These are phyloP conservation scores for Tylopilus rubrobrunneus DNA, from an alignment of 768 basidiomycete species.

Conservation along the genomic window DNA sequence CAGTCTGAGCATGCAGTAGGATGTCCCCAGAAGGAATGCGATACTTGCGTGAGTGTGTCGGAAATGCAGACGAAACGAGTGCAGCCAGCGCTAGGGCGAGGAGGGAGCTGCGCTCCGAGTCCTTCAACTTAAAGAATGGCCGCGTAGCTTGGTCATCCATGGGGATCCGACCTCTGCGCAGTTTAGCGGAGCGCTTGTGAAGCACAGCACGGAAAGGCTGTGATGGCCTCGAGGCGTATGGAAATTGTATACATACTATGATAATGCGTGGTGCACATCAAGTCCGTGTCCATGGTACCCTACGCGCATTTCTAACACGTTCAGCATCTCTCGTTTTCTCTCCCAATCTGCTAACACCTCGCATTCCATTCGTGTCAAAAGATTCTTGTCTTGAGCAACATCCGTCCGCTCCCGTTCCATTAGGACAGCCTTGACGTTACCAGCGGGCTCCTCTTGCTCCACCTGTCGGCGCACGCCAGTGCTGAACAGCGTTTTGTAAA, in stretches of 20 bases:
- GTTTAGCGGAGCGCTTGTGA: background rate
- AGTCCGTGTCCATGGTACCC: slow-evolving; percentile 50
- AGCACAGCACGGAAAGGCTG: slow-evolving; percentile 4
- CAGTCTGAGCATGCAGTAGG: slow-evolving; percentile 48
- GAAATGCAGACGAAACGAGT: slow-evolving; percentile 35
- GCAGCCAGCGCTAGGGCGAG: slow-evolving; percentile 31
- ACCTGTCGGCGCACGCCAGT: slow-evolving; percentile 67
- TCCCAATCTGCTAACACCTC: slow-evolving; percentile 74
- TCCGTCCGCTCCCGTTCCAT: slow-evolving; percentile 80
- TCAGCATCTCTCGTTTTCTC: slow-evolving; percentile 66
- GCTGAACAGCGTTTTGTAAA: slow-evolving; percentile 92
- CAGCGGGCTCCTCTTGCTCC: slow-evolving; percentile 58
- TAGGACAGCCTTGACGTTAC: slow-evolving; percentile 63
- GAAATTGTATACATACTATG: too few species aligned
- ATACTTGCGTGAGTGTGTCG: slow-evolving; percentile 35
- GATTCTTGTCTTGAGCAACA: slow-evolving; percentile 69
- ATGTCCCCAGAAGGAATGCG: slow-evolving; percentile 60
- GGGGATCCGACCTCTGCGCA: background rate
- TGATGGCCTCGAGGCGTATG: background rate
- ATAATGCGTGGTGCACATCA: background rate
- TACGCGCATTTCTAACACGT: slow-evolving; percentile 77
- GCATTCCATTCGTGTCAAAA: slow-evolving; percentile 73
- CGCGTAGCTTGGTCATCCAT: slow-evolving; percentile 10
- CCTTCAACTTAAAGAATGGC: slow-evolving; percentile 16
- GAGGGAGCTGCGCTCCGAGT: slow-evolving; percentile 11